These are phyloP conservation scores for Phalaenopsis hybrid DNA, from an alignment of 116 monocot species.

Conservation along the genomic window DNA sequence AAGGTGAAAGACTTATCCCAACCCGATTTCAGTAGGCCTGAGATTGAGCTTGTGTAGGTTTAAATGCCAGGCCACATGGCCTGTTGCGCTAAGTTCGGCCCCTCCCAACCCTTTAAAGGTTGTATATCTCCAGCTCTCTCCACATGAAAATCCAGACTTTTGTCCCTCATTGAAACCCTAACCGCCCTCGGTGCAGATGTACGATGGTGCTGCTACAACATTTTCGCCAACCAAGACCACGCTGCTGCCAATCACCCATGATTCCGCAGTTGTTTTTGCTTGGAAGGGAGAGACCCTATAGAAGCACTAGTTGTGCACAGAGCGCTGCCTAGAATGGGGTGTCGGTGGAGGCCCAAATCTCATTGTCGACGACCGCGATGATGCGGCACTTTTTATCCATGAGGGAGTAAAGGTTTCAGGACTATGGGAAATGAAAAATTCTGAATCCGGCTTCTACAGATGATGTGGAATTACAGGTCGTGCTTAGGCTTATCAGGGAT, in stretches of 20 bases:
- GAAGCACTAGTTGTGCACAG: slow-evolving; percentile 32
- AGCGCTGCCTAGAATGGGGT: slow-evolving; percentile 28
- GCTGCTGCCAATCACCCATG: slow-evolving; percentile 25
- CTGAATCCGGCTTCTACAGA: slow-evolving; percentile 17
- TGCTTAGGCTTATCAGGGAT: slow-evolving; percentile 20
- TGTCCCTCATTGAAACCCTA: slow-evolving; percentile 26
- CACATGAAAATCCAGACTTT: slow-evolving; percentile 31
- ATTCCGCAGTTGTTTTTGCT: slow-evolving; percentile 24
- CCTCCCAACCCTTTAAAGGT: slow-evolving; percentile 29
- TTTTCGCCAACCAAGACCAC: slow-evolving; percentile 29
- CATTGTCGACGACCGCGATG: slow-evolving; percentile 23
- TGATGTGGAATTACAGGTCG: slow-evolving; percentile 24
- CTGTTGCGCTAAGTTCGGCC: slow-evolving; percentile 27
- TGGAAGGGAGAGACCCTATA: slow-evolving; percentile 29
- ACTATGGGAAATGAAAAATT: slow-evolving; percentile 14
- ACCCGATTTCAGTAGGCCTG: slow-evolving; percentile 30
- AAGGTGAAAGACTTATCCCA: slow-evolving; percentile 41
- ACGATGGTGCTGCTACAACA: slow-evolving; percentile 30
- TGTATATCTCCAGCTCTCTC: slow-evolving; percentile 26
- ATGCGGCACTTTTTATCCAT: slow-evolving; percentile 20
- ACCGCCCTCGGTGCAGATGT: slow-evolving; percentile 26
- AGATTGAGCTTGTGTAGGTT: slow-evolving; percentile 34
- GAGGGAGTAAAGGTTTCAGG: slow-evolving; percentile 25
- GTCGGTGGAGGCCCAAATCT: slow-evolving; percentile 21
- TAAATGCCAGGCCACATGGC: slow-evolving; percentile 39